Percentiles rank a stretch among this genome's conserved stretches.
phyloP scores from a whole-genome alignment of 2,329 filamentous ascomycete genomes.

The Alternaria rosae region DNA sequence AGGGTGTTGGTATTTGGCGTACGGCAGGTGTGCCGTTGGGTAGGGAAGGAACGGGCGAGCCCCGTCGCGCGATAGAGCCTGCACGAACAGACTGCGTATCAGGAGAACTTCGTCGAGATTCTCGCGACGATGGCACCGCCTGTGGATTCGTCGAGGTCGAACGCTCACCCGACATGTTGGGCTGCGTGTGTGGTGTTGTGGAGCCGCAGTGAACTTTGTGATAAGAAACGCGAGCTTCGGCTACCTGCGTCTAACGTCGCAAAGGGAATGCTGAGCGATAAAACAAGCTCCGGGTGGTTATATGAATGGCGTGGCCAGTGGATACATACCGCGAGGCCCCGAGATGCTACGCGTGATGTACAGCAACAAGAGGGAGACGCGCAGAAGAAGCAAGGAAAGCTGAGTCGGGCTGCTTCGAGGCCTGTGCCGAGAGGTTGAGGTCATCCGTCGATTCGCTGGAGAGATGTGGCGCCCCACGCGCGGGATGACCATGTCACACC shows the following conservation, averaged over 20 bases:
- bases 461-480: constrained; percentile 9
- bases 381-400: constrained; percentile 13
- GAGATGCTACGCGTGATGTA: constrained; percentile 1
- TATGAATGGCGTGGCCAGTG: background rate
- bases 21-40: constrained; percentile 56
- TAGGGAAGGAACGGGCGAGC: constrained; percentile 61
- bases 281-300: constrained; percentile 6
- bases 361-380: constrained; percentile 6
- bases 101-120: constrained; percentile 38
- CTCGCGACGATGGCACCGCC: constrained; percentile 34
- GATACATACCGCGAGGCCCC: background rate
- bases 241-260: constrained; percentile 33
- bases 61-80: constrained; percentile 62
- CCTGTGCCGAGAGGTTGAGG: constrained; percentile 33
- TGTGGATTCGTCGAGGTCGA: constrained; percentile 35
- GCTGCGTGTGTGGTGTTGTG: constrained; percentile 12
- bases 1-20: constrained; percentile 59
- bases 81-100: constrained; percentile 56
- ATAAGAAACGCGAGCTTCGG: constrained; percentile 18
- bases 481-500: constrained; percentile 30
- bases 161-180: constrained; percentile 30
- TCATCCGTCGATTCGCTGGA: constrained; percentile 28
- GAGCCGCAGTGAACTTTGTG: constrained; percentile 4
- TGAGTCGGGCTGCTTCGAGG: constrained; percentile 18
- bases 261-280: constrained; percentile 10